Percentiles rank a stretch among this genome's conserved stretches.
These are phyloP conservation scores for Teunomyces tritomae DNA, from an alignment of 805 yeast genomes.

Conservation along the genomic window DNA sequence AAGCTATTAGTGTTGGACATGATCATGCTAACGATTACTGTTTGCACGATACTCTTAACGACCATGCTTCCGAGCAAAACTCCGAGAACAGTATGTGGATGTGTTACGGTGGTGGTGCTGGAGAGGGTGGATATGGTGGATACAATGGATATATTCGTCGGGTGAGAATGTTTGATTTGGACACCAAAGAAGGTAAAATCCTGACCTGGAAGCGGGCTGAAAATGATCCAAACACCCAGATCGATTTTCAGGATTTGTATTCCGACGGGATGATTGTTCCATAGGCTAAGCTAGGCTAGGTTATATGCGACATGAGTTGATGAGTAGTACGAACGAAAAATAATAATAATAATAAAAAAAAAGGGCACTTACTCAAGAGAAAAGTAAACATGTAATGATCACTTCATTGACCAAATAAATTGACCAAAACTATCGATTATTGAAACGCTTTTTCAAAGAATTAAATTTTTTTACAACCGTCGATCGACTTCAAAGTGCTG, in stretches of 20 bases:
- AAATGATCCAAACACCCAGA: slow-evolving; percentile 42
- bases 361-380: no score
- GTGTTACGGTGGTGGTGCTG: slow-evolving; percentile 92
- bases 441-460: no score
- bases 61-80: slow-evolving; percentile 17
- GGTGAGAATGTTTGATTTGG: slow-evolving; percentile 67
- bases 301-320: no score
- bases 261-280: slow-evolving; percentile 40
- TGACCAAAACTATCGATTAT: no score
- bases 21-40: slow-evolving; percentile 96
- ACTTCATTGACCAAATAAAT: no score
- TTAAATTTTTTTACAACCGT: no score
- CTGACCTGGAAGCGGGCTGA: slow-evolving; percentile 74
- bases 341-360: no score
- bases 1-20: slow-evolving; percentile 82
- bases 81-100: slow-evolving; percentile 58
- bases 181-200: slow-evolving; percentile 46
- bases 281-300: neutral
- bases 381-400: no score
- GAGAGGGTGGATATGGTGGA: slow-evolving; percentile 96
- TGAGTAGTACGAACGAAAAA: no score
- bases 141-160: slow-evolving; percentile 86
- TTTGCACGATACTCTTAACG: slow-evolving; percentile 46
- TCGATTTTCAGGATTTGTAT: slow-evolving; percentile 55
- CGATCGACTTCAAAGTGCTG: no score